These are phyloP conservation scores for Clonostachys byssicola DNA, from an alignment of 2,329 filamentous ascomycete species.

Conservation along the genomic window DNA sequence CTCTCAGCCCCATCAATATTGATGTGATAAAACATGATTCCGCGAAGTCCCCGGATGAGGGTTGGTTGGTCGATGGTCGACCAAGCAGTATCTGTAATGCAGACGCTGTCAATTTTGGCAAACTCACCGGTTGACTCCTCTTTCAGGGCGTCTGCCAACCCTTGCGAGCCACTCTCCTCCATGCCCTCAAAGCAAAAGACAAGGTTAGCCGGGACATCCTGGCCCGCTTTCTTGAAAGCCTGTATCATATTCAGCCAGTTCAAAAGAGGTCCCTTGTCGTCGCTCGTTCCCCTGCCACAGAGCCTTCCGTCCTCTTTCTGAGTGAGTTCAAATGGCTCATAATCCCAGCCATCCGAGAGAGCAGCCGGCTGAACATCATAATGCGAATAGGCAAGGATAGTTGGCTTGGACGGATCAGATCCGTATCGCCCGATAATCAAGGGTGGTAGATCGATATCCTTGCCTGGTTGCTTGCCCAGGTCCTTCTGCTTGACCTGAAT, in stretches of 20 bases:
- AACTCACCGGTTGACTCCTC: constrained; percentile 92
- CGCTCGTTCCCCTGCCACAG: constrained; percentile 92
- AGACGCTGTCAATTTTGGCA: constrained; percentile 91
- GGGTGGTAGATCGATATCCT: constrained; percentile 87
- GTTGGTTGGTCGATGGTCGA: constrained; percentile 98
- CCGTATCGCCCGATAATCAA: constrained; percentile 91
- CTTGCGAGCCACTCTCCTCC: constrained; percentile 98
- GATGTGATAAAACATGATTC: constrained; percentile 96
- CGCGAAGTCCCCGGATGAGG: constrained; percentile 92
- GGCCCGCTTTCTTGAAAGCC: constrained; percentile 89
- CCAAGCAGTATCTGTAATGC: constrained; percentile 99
- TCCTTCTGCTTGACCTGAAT: constrained; percentile 82
- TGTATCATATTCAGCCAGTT: constrained; percentile 98
- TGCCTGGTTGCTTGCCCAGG: constrained; percentile 87
- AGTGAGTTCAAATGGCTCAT: constrained; percentile 85
- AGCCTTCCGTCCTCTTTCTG: constrained; percentile 90
- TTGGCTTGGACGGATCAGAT: constrained; percentile 86
- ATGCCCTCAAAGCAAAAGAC: constrained; percentile 99
- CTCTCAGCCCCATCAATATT: constrained; percentile 87
- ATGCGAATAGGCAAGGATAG: constrained; percentile 95
- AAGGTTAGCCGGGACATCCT: constrained; percentile 95
- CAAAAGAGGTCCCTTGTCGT: constrained; percentile 97
- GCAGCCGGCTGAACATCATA: constrained; percentile 97
- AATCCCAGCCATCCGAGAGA: constrained; percentile 91
- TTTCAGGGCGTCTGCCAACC: constrained; percentile 89